A percentile compares a stretch with the other conserved stretches of the same genome.
Evolutionary conservation across 805 yeast species (phyloP).

Genomic region (Pichia phayaonensis): DNA sequence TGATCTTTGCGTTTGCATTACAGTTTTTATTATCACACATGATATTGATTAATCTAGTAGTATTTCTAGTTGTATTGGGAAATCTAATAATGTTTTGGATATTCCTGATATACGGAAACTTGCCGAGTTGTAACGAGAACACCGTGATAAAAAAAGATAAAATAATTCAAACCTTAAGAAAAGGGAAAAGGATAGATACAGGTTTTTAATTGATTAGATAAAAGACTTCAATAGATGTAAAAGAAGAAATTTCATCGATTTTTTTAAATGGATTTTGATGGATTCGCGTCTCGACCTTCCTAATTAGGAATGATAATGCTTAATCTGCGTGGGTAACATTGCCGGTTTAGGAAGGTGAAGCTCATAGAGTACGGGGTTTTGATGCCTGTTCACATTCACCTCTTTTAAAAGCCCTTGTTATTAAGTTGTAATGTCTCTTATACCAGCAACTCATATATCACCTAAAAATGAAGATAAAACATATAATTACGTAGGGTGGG

Average conservation of each 20-base stretch:
- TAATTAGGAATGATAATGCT: not conserved
- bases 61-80: too few species aligned
- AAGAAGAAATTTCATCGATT: not conserved
- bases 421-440: too few species aligned
- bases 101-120: not conserved
- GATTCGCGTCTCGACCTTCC: slow-evolving; percentile 1
- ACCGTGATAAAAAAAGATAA: not conserved
- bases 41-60: not conserved
- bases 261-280: too few species aligned
- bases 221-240: not conserved
- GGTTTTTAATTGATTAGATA: not conserved
- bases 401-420: too few species aligned
- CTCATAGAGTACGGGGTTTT: too few species aligned
- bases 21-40: not conserved
- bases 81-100: not conserved
- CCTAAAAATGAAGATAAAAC: too few species aligned
- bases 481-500: too few species aligned
- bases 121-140: not conserved
- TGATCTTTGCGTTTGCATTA: too few species aligned
- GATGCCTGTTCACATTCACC: too few species aligned
- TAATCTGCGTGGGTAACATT: not conserved
- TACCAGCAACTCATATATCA: too few species aligned
- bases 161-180: not conserved
- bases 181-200: not conserved
- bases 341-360: not conserved